Evolutionary conservation across 164 flowering plant genomes (phyloP), one percentile per base, ranked within the genome.

Genomic region (Hamamelis virginiana): DNA sequence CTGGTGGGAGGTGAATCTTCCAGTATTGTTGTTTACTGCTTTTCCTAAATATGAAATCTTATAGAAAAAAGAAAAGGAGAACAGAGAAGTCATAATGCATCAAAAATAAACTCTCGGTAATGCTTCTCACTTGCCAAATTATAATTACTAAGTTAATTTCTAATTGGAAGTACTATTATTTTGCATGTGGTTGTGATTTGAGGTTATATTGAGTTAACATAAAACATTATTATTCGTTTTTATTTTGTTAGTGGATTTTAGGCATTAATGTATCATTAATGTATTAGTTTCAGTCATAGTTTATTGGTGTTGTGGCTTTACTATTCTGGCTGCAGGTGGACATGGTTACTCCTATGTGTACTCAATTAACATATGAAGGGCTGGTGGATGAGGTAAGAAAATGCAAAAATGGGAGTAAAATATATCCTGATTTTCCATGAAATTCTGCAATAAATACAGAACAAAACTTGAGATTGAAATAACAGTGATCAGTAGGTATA

Each of bases 301-400:
- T 16, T 51, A 27, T 22, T 23, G 19, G 15, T 43, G 48, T 44
- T 53, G 50, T 59, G 50, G 60, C 41, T 33, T 48, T 64, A 28
- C 13, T 57, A 22, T 4, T 57, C 10, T 59, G 55, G 52, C 18
- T 84, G 75, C 84, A 94, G 98, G 97, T 94, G 72, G 98, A 95
- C 85, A 91, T 92, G 96, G 79, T 95, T 21, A 95, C 98, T 72
- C 98, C 98, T 19, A 89, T 95, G 97, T 91, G 91, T 74, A 59
- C 96, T 64, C 98, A 92, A 62, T 80, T 95, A 61, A 95, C 98
- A 66, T 95, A 95, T 80, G 98, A 95, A 81, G 97, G 98, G 55
- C 81, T 95, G 74, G 56, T 95, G 68, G 98, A 95, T 77, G 98
- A 95, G 98, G 98, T 91, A 69, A 73, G 51, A 28, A 46, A 25